Evolutionary conservation across 2,329 filamentous ascomycete genomes (phyloP).

Genomic region (Gaeumannomyces sp.): DNA sequence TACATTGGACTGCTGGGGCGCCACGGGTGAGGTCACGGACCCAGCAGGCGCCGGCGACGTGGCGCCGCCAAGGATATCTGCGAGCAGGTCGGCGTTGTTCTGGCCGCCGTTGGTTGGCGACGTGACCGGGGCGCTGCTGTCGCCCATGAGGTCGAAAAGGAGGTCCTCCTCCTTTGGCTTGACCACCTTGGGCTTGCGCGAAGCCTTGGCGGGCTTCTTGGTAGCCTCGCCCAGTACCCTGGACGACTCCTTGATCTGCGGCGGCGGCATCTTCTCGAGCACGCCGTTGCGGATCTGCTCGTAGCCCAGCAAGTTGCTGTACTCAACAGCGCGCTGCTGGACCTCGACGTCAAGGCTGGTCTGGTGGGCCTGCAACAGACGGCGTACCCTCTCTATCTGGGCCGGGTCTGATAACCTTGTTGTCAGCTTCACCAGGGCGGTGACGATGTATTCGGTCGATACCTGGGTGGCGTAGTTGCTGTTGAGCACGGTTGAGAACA

Average conservation of each 20-base stretch:
- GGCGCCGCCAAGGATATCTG: conserved; percentile 78
- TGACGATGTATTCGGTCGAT: conserved; percentile 92
- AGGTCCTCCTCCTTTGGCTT: conserved; percentile 90
- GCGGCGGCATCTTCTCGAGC: conserved; percentile 94
- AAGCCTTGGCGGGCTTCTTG: conserved; percentile 60
- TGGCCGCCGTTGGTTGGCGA: conserved; percentile 49
- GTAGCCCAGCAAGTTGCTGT: conserved; percentile 86
- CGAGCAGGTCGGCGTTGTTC: conserved; percentile 73
- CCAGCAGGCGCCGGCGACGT: conserved; percentile 34
- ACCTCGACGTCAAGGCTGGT: conserved; percentile 91
- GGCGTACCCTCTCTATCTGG: conserved; percentile 81
- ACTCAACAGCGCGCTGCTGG: conserved; percentile 93
- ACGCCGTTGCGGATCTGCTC: conserved; percentile 85
- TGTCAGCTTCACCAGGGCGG: conserved; percentile 89
- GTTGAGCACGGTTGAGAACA: conserved; percentile 88
- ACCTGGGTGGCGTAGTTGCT: conserved; percentile 91
- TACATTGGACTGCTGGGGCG: conserved; percentile 50
- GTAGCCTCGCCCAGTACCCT: conserved; percentile 75
- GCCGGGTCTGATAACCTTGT: conserved; percentile 75
- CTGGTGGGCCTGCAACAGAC: conserved; percentile 70
- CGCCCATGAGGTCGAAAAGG: conserved; percentile 87
- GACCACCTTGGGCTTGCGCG: conserved; percentile 67
- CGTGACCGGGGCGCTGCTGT: conserved; percentile 52
- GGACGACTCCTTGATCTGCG: conserved; percentile 93
- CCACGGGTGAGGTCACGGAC: conserved; percentile 37